Percentiles rank a stretch among this genome's conserved stretches.
Evolutionary conservation across 371 early-diverging fungal species (phyloP).

Genomic region (Dinochytrium kinnereticum): DNA sequence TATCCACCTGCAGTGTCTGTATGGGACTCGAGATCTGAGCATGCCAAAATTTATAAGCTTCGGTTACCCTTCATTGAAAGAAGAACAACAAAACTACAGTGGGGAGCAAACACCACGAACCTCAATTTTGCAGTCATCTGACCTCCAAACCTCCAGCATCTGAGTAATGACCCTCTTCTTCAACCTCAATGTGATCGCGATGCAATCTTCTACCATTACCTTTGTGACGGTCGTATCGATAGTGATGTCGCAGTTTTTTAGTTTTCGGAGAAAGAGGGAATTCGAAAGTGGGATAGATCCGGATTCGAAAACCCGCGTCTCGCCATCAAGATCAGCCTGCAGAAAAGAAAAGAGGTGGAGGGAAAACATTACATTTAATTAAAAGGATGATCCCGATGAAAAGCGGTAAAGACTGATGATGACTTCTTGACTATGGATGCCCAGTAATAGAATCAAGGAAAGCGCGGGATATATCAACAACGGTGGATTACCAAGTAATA

Average conservation of each 20-base stretch:
- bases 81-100: too few relatives aligned
- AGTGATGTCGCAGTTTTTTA: slow-evolving; percentile 15
- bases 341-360: background rate
- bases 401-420: too few relatives aligned
- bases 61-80: background rate
- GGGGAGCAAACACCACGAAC: background rate
- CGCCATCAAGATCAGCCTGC: slow-evolving; percentile 3
- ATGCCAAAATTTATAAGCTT: background rate
- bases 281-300: background rate
- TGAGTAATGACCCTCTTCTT: slow-evolving; percentile 21
- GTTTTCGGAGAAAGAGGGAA: slow-evolving; percentile 22
- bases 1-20: slow-evolving; percentile 26
- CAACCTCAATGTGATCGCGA: background rate
- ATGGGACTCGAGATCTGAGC: background rate
- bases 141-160: slow-evolving; percentile 23
- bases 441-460: background rate
- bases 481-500: background rate
- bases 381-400: too few relatives aligned
- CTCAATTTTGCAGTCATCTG: background rate
- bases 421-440: background rate
- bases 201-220: slow-evolving; percentile 26
- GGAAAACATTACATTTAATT: background rate
- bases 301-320: background rate
- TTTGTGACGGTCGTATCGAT: slow-evolving; percentile 18
- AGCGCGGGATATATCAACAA: background rate